phyloP scores from a whole-genome alignment of 805 yeast genomes.

The Nakazawaea holstii region DNA sequence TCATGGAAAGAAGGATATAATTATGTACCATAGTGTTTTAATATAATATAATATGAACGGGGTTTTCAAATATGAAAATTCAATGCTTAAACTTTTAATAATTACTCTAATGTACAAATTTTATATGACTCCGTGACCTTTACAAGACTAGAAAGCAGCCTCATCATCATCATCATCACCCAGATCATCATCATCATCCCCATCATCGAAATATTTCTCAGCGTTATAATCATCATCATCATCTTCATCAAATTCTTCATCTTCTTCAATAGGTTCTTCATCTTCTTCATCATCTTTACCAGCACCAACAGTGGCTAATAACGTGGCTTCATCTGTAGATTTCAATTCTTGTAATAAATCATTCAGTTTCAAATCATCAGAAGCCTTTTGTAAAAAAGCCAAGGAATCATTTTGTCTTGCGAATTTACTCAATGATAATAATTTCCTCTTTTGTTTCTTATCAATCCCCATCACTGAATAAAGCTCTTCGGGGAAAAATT shows the following conservation, averaged over 20 bases:
- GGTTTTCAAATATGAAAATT: neutral
- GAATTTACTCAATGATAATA: conserved; percentile 34
- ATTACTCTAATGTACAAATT: neutral
- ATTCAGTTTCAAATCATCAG: conserved; percentile 22
- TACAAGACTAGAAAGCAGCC: conserved; percentile 61
- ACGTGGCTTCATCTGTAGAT: conserved; percentile 29
- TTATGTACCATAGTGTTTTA: neutral
- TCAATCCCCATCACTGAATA: conserved; percentile 64
- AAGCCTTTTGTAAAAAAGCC: neutral
- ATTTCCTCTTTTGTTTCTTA: conserved; percentile 46
- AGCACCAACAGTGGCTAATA: conserved; percentile 36
- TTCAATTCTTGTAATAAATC: conserved; percentile 26
- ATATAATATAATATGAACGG: neutral
- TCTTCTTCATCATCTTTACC: conserved; percentile 31
- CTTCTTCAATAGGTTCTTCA: conserved; percentile 42
- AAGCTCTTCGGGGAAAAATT: conserved; percentile 74
- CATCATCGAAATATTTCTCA: conserved; percentile 71
- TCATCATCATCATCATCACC: conserved; percentile 58
- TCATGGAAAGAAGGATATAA: no score
- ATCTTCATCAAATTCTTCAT: conserved; percentile 67
- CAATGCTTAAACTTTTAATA: neutral
- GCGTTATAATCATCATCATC: conserved; percentile 80
- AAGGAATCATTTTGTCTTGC: conserved; percentile 12
- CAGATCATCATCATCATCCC: conserved; percentile 51
- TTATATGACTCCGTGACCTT: neutral